phyloP scores from a whole-genome alignment of 2,329 filamentous ascomycete species.

The Penicillium sclerotiorum region DNA sequence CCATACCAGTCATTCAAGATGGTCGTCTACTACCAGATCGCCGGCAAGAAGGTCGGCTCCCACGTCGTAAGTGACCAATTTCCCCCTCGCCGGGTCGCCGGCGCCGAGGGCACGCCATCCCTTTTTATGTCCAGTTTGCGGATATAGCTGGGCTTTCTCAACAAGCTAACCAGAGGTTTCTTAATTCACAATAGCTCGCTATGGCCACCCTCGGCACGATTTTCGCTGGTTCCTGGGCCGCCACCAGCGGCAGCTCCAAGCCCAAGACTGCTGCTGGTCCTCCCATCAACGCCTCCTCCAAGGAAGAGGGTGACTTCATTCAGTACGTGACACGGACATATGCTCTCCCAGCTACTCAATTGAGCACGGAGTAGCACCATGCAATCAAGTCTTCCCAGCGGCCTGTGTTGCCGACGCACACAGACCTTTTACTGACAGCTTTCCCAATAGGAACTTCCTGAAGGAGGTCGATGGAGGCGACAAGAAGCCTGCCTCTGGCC shows the following conservation, averaged over 20 bases:
- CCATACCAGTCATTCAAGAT: slow-evolving; percentile 43
- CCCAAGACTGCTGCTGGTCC: slow-evolving; percentile 47
- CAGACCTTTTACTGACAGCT: slow-evolving; percentile 8
- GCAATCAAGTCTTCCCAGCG: background rate
- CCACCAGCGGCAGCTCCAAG: slow-evolving; percentile 47
- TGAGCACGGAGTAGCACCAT: too few species aligned
- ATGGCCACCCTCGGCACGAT: slow-evolving; percentile 59
- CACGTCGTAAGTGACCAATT: slow-evolving; percentile 49
- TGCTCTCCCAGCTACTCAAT: background rate
- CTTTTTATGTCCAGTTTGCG: slow-evolving; percentile 22
- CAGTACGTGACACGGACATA: slow-evolving; percentile 53
- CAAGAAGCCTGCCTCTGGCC: slow-evolving; percentile 46
- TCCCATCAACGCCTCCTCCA: slow-evolving; percentile 65
- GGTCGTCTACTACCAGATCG: slow-evolving; percentile 56
- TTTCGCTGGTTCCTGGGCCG: slow-evolving; percentile 51
- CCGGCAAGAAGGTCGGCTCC: slow-evolving; percentile 56
- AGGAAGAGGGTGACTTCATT: slow-evolving; percentile 70
- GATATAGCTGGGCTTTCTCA: slow-evolving; percentile 17
- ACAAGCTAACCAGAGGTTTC: slow-evolving; percentile 18
- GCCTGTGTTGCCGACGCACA: too few species aligned
- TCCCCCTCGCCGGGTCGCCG: slow-evolving; percentile 2
- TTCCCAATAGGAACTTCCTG: slow-evolving; percentile 52
- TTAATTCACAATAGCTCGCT: slow-evolving; percentile 55
- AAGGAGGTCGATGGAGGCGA: slow-evolving; percentile 53
- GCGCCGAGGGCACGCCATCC: slow-evolving; percentile 15